Conservation (phyloP, 1,284 basidiomycete genomes). For the Fomes fomentarius region DNA sequence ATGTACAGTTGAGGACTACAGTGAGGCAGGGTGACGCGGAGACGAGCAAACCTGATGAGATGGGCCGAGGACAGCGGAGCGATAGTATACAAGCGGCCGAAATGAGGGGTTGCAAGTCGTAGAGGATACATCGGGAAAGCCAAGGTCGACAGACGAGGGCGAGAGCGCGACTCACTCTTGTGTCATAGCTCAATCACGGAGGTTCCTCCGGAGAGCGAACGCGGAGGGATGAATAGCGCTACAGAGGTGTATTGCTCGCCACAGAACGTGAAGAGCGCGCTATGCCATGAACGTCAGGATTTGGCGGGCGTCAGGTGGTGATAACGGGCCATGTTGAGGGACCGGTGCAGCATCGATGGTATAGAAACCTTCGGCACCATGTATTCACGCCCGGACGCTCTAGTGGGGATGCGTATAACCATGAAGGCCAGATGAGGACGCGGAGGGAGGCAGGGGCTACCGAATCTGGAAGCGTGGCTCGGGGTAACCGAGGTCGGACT, state of each 20-base stretch:
- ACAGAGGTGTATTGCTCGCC: conserved; percentile 12
- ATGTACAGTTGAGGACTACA: conserved; percentile 20
- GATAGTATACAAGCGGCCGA: conserved; percentile 18
- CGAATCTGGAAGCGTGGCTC: conserved; percentile 17
- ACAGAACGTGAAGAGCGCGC: conserved; percentile 3
- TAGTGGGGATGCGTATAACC: neutral
- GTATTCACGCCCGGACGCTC: neutral
- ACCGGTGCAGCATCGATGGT: neutral
- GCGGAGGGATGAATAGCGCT: conserved; percentile 11
- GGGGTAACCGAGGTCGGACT: conserved; percentile 15
- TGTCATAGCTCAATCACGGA: conserved; percentile 5
- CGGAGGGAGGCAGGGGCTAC: conserved; percentile 8
- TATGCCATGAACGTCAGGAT: neutral
- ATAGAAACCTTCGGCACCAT: neutral
- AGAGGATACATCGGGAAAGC: conserved; percentile 14
- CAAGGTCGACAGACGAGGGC: neutral
- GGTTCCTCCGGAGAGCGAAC: conserved; percentile 1
- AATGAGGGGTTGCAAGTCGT: conserved; percentile 2
- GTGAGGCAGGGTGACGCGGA: neutral
- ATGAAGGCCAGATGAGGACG: neutral
- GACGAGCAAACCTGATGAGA: conserved; percentile 6
- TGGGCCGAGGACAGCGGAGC: neutral
- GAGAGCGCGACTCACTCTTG: neutral
- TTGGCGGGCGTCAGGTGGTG: neutral
- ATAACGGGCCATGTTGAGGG: neutral